Base-by-base conservation (phyloP, 2,329 filamentous ascomycete genomes). In the Hymenoscyphus albidus region DNA sequence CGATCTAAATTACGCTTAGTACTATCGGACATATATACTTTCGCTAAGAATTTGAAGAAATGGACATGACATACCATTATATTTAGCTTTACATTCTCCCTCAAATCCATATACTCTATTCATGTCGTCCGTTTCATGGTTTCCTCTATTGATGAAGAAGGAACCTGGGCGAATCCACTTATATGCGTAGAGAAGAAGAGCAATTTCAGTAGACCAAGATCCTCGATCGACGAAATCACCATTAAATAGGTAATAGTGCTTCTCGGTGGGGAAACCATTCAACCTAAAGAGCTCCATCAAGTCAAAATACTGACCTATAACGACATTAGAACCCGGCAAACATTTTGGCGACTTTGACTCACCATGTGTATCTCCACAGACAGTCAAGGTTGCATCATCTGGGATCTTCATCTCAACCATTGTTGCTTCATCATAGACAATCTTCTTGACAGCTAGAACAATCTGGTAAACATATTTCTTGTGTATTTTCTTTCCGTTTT, bases 71-170 rank as follows among this genome's bases (percentile, higher is more conserved):
- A 97, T 67, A 74, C 73, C 95, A 76, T 92, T 97, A 79, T 99
- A 99, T 80, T 99, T 99, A 72, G 92, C 92, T 78, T 94, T 95
- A 82, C 95, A 98, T 77, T 99, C 95, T 75, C 95, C 95, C 78
- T 99, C 95, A 74, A 99, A 99, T 18, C 95, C 95, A 76, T 99
- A 99, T 62, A 95, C 93, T 70, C 92, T 88, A 82, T 99, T 99
- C 95, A 99, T 99, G 78, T 97, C 94, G 76, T 98, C 94, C 59
- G 95, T 98, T 80, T 99, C 95, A 79, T 99, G 95, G 79, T 99
- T 99, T 71, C 95, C 95, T 67, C 95, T 88, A 82, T 99, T 99
- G 69, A 99, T 82, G 85, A 96, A 98, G 83, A 99, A 94, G 62
- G 83, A 87, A 55, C 87, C 85, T 7, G 95, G 95, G 62, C 91